Base-by-base conservation (phyloP, 2,329 filamentous ascomycete genomes). In the Penicillium crustosum region DNA sequence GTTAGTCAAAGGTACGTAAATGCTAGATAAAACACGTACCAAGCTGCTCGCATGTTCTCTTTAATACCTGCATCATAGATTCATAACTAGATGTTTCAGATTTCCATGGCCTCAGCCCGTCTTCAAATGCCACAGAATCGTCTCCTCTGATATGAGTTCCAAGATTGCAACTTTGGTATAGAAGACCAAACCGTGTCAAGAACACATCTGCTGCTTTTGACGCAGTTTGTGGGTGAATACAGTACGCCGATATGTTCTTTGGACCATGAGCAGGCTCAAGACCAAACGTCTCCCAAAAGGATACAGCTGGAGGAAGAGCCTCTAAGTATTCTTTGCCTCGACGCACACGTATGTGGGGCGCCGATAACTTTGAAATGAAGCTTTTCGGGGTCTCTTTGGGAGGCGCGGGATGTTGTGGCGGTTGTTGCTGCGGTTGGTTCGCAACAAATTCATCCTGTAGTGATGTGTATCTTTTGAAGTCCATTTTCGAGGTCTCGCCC, bases 201-300 rank as follows among this genome's bases (percentile, higher is more conserved):
- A 87, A 86, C 5, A 71, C 73, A 41, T 80, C 75, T 36, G 82
- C 75, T 35, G 78, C 76, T 19, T 79, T 75, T 55, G 71, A 68
- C 13, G 83, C 66, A 35, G 77, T 73, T 29, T 77, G 74, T 2
- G 85, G 84, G 62, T 82, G 81, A 10, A 88, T 74, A 62, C 82
- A 84, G 65, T 84, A 84, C 0, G 81, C 77, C 23, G 80, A 78
- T n/a, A 87, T 71, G 65, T 86, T 78, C 66, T 87, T 87, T 1
- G 77, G 58, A 2, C 83, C 81, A 66, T 78, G 80, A 39, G 78
- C 77, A 35, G 85, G 85, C 41, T 81, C 80, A 10, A 88, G 73
- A 19, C 82, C 83, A 41, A 87, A 79, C 2, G 82, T 78, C 61
- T 87, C 84, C 85, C 85, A 87, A 63, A 87, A 87, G 2, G 77